phyloP scores from a whole-genome alignment of 768 basidiomycete genomes.

The Amanita pseudoporphyria region DNA sequence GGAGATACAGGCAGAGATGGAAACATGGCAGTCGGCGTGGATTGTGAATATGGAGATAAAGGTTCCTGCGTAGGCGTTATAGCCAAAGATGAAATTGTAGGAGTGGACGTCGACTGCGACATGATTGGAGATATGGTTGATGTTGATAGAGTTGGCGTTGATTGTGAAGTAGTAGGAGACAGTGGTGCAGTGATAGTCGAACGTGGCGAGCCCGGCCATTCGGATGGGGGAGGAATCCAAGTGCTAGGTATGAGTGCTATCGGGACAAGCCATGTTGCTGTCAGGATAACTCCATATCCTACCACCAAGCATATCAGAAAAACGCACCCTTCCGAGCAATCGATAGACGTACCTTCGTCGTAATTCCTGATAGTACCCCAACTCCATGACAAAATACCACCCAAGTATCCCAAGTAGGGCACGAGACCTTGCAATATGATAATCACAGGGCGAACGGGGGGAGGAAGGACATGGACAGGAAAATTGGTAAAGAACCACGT shows the following conservation, averaged over 20 bases:
- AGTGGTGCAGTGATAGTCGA: background rate
- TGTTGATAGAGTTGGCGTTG: background rate
- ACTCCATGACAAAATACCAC: constrained; percentile 71
- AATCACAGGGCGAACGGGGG: constrained; percentile 48
- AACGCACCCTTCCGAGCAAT: background rate
- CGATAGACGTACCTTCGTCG: constrained; percentile 44
- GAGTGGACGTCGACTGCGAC: background rate
- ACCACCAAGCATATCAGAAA: background rate
- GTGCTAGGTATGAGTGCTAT: constrained; percentile 69
- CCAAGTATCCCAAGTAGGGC: constrained; percentile 66
- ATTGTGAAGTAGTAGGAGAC: background rate
- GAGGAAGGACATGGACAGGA: constrained; percentile 47
- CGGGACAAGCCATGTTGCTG: constrained; percentile 75
- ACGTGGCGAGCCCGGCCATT: constrained; percentile 6
- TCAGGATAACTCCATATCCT: constrained; percentile 71
- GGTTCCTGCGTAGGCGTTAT: constrained; percentile 9
- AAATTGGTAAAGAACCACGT: constrained; percentile 68
- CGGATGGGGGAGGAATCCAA: constrained; percentile 29
- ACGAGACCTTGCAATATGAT: constrained; percentile 50
- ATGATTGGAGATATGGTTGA: background rate
- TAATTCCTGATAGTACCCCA: constrained; percentile 70
- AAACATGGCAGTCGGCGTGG: background rate
- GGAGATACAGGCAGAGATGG: background rate
- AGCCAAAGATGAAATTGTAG: background rate
- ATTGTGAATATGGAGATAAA: background rate